These are phyloP conservation scores for Lantana camara DNA, from an alignment of 257 asterid species.

Conservation along the genomic window DNA sequence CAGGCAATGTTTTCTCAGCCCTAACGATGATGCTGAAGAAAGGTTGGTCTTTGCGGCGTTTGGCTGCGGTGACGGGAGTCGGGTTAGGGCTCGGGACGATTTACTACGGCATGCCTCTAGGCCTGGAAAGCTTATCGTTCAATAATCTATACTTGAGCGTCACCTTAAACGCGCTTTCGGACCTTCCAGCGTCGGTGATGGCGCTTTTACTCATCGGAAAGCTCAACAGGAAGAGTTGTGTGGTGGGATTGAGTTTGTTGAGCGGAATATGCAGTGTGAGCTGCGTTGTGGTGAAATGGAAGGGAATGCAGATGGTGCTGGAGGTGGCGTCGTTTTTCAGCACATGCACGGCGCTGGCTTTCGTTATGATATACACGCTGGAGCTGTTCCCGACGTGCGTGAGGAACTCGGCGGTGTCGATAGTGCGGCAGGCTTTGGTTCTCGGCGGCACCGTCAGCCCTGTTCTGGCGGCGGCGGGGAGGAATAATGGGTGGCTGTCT, in stretches of 20 bases:
- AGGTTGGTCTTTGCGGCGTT: slow-evolving; percentile 52
- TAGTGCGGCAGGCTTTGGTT: slow-evolving; percentile 69
- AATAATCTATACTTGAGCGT: slow-evolving; percentile 60
- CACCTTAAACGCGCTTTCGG: slow-evolving; percentile 55
- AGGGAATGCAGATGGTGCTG: slow-evolving; percentile 40
- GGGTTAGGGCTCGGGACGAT: slow-evolving; percentile 62
- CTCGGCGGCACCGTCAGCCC: slow-evolving; percentile 61
- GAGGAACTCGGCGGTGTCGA: slow-evolving; percentile 71
- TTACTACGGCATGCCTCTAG: slow-evolving; percentile 83
- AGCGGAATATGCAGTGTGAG: slow-evolving; percentile 58
- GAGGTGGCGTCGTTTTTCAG: slow-evolving; percentile 59
- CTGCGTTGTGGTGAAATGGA: slow-evolving; percentile 37
- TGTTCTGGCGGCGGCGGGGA: slow-evolving; percentile 54
- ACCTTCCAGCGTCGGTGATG: slow-evolving; percentile 56
- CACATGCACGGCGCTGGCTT: slow-evolving; percentile 52
- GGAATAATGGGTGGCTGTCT: slow-evolving; percentile 39
- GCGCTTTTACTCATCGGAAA: slow-evolving; percentile 43
- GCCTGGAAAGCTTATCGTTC: slow-evolving; percentile 45
- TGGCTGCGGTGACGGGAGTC: slow-evolving; percentile 44
- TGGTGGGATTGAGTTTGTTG: slow-evolving; percentile 36
- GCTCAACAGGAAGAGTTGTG: slow-evolving; percentile 35
- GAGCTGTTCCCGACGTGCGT: slow-evolving; percentile 79
- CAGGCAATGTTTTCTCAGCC: slow-evolving; percentile 49
- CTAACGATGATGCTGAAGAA: slow-evolving; percentile 39
- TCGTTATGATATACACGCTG: slow-evolving; percentile 49